Conservation (phyloP, 169 alveolate species). For the Plasmodium malariae region DNA sequence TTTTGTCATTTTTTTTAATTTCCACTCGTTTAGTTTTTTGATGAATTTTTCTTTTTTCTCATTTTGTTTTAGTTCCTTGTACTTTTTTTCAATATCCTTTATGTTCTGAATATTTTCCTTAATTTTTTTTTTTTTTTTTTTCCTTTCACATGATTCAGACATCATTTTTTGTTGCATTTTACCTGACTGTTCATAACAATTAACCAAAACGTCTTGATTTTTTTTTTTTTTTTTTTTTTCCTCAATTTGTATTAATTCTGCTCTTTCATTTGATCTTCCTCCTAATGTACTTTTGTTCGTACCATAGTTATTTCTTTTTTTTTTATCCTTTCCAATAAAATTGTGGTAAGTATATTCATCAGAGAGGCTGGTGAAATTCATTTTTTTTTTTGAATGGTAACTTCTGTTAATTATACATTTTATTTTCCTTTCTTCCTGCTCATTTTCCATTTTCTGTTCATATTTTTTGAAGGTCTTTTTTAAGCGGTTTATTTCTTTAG, state of each 20-base stretch:
- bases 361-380: not conserved
- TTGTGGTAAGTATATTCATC: no score
- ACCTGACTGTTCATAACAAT: not conserved
- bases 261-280: not conserved
- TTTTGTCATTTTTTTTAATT: slow-evolving; percentile 38
- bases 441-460: not conserved
- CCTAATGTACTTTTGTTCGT: not conserved
- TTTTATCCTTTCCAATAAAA: no score
- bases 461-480: slow-evolving; percentile 6
- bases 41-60: slow-evolving; percentile 41
- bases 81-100: slow-evolving; percentile 64
- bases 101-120: slow-evolving; percentile 61
- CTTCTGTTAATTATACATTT: not conserved
- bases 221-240: not conserved
- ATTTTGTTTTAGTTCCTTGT: slow-evolving; percentile 38
- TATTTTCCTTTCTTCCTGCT: slow-evolving; percentile 1
- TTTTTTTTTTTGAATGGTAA: not conserved
- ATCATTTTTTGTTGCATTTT: not conserved
- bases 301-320: no score
- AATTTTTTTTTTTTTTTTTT: slow-evolving; percentile 41
- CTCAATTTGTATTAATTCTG: not conserved
- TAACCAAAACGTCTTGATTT: not conserved
- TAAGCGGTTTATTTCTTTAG: not conserved
- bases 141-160: not conserved
- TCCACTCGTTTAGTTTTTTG: slow-evolving; percentile 30